Base-by-base conservation (phyloP, 176 grass and related monocot species). In the Elaeis guineensis region DNA sequence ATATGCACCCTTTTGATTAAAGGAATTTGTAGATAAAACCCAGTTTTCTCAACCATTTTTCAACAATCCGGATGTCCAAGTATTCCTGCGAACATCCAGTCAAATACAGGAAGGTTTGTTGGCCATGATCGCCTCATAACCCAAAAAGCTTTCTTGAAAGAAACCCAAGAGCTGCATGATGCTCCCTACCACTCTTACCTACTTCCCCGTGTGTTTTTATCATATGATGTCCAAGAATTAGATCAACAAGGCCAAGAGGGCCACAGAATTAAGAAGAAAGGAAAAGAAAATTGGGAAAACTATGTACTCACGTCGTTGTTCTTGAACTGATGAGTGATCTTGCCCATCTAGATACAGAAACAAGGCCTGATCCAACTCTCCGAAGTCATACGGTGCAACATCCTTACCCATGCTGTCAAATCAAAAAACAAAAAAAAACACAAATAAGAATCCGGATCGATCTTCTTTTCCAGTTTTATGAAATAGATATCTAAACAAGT, bases 331-430 rank as follows among this genome's bases (percentile, higher is more conserved):
- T 69, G 68, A 77, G 59, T 77, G 70, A 71, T 90, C 78, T 19
- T 86, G 84, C 5, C 75, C 71, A 32, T 90, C 87, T 64, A 90
- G 65, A 66, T 85, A 90, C 82, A 90, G 82, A 82, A 82, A 86
- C 78, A 90, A 54, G 17, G 87, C 82, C 51, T 82, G 82, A 70
- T 90, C 87, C 79, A 86, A 65, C 52, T 90, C 87, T 4, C 75
- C 87, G 52, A 90, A 73, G 79, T 85, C 82, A 70, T 90, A 90
- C 53, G 72, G 82, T 19, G 79, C 87, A 17, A 71, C 61, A 8
- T 77, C 87, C 29, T 82, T 83, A 72, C 82, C 82, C 69, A 75
- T 17, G 59, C 68, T 76, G 63, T 76, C 35, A 44, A 44, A 44
- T 44, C 1, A 44, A 6, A 44, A 35, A 35, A 9, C 8, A 35